A percentile compares a stretch with the other conserved stretches of the same genome.
Conservation (phyloP, 2,329 filamentous ascomycete genomes). For the Aspergillus flavus region DNA sequence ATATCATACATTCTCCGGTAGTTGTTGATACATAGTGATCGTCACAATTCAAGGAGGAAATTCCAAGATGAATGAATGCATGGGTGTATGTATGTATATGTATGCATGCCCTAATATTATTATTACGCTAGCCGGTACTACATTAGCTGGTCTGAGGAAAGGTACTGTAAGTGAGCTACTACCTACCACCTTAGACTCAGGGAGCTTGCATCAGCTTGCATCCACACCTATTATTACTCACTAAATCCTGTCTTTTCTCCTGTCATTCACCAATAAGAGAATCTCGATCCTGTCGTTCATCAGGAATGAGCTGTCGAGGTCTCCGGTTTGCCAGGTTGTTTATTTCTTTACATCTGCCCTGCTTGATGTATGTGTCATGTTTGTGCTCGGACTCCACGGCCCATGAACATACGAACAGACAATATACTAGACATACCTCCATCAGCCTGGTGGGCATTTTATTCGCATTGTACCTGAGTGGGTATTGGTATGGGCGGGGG, state of each 20-base stretch:
- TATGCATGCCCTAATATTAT: not conserved
- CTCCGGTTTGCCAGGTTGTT: not conserved
- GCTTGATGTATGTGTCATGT: not conserved
- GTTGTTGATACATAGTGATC: not conserved
- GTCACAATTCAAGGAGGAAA: not conserved
- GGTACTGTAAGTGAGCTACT: not conserved
- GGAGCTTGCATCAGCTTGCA: slow-evolving; percentile 5
- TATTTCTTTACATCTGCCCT: not conserved
- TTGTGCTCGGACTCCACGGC: not conserved
- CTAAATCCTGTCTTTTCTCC: not conserved
- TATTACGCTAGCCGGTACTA: not conserved
- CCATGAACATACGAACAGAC: not conserved
- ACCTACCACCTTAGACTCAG: not conserved
- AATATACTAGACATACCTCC: not conserved
- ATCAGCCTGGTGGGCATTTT: not conserved
- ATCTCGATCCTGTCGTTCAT: not conserved
- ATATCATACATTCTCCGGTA: not conserved
- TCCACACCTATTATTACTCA: slow-evolving; percentile 3
- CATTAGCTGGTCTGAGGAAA: not conserved
- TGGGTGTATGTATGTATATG: not conserved
- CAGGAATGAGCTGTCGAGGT: not conserved
- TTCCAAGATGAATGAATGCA: not conserved
- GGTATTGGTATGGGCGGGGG: slow-evolving; percentile 5
- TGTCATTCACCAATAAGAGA: not conserved
- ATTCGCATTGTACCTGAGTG: not conserved